Evolutionary conservation across 495 filamentous ascomycete genomes (phyloP).

Genomic region (Penicillium canescens): DNA sequence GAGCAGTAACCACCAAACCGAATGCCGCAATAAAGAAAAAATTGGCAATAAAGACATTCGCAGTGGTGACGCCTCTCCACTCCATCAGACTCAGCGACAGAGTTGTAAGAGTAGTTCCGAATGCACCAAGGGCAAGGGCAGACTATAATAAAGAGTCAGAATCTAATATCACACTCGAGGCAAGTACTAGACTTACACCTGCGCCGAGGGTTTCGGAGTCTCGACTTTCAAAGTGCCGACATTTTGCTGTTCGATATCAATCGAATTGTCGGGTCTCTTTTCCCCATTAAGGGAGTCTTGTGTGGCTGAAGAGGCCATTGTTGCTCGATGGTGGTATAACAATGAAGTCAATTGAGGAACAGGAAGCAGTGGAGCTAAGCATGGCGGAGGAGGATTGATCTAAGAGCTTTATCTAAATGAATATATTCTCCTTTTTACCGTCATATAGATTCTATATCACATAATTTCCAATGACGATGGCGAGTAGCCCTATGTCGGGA

Average conservation of each 20-base stretch:
- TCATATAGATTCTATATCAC: neutral
- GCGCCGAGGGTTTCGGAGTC: slow-evolving; percentile 21
- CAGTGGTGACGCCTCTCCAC: slow-evolving; percentile 44
- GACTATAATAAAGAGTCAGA: slow-evolving; percentile 27
- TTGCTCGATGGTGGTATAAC: neutral
- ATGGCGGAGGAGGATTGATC: no score
- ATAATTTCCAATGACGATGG: neutral
- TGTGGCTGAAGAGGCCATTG: slow-evolving; percentile 9
- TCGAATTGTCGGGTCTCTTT: slow-evolving; percentile 4
- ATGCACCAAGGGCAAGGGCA: slow-evolving; percentile 49
- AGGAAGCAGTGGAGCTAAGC: no score
- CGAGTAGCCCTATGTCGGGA: neutral
- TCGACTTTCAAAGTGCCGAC: neutral
- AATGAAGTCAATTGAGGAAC: no score
- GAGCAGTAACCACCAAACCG: slow-evolving; percentile 50
- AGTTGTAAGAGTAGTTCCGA: slow-evolving; percentile 51
- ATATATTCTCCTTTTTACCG: neutral
- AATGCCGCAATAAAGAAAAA: slow-evolving; percentile 52
- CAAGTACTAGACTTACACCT: slow-evolving; percentile 19
- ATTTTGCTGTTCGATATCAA: slow-evolving; percentile 23
- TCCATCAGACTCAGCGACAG: slow-evolving; percentile 51
- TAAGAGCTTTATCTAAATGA: neutral
- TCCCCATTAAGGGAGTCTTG: slow-evolving; percentile 8
- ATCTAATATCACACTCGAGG: neutral
- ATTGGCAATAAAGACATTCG: slow-evolving; percentile 50